Evolutionary conservation across 1,284 basidiomycete genomes (phyloP).

Genomic region (Spongispora temasekensis): DNA sequence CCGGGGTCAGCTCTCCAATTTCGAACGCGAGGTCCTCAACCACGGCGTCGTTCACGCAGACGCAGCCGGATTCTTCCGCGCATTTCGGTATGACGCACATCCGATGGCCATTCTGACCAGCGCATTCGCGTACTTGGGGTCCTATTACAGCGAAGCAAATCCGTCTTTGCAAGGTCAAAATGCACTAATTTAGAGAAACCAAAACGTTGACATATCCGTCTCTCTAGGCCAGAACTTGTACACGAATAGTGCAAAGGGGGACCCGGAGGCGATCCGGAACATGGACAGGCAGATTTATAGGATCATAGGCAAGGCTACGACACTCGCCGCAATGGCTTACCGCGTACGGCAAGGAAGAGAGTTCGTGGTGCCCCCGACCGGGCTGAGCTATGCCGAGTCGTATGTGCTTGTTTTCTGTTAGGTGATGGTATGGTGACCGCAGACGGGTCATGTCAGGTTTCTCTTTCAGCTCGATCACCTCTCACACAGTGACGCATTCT

Average conservation of each 20-base stretch:
- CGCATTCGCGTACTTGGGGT: conserved; percentile 83
- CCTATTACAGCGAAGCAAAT: conserved; percentile 82
- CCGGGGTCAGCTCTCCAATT: conserved; percentile 58
- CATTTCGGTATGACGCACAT: conserved; percentile 86
- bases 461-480: conserved; percentile 87
- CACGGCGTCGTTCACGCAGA: conserved; percentile 80
- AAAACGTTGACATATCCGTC: neutral
- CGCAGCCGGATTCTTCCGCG: conserved; percentile 76
- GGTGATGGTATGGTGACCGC: neutral
- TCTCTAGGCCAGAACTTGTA: conserved; percentile 76
- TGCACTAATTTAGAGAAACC: neutral
- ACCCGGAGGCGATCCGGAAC: conserved; percentile 60
- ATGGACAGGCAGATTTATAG: conserved; percentile 93
- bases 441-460: conserved; percentile 50
- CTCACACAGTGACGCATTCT: conserved; percentile 33
- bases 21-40: conserved; percentile 75
- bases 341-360: conserved; percentile 85
- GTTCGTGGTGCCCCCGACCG: conserved; percentile 83
- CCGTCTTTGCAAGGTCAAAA: conserved; percentile 67
- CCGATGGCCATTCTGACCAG: conserved; percentile 88
- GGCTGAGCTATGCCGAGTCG: conserved; percentile 82
- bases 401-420: conserved; percentile 39
- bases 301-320: conserved; percentile 84
- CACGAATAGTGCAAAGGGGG: conserved; percentile 63
- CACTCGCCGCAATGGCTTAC: conserved; percentile 89